Evolutionary conservation across 306 rosid species (phyloP).

Genomic region (barrel medic (Medicago truncatula)): MtrunA17r5.0-ANR NC_053045.1:46429501-46430000

Average conservation of each 20-base stretch:
- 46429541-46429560: slow-evolving; percentile 39
- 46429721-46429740: slow-evolving; percentile 8
- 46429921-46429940: slow-evolving; percentile 78
- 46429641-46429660: slow-evolving; percentile 30
- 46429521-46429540: slow-evolving; percentile 76
- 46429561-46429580: slow-evolving; percentile 11
- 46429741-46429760: slow-evolving; percentile 3
- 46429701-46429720: neutral
- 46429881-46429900: slow-evolving; percentile 47
- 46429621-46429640: neutral
- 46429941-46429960: slow-evolving; percentile 64
- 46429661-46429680: slow-evolving; percentile 29
- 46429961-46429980: slow-evolving; percentile 74
- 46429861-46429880: neutral
- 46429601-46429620: slow-evolving; percentile 4
- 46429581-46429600: slow-evolving; percentile 10
- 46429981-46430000: slow-evolving; percentile 73
- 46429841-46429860: neutral
- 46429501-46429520: slow-evolving; percentile 65
- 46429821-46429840: neutral
- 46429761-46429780: slow-evolving; percentile 3
- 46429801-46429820: neutral
- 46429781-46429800: neutral
- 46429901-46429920: slow-evolving; percentile 91
- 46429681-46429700: slow-evolving; percentile 10